phyloP scores from a whole-genome alignment of 2,329 filamentous ascomycete species.

The Xylaria digitata region DNA sequence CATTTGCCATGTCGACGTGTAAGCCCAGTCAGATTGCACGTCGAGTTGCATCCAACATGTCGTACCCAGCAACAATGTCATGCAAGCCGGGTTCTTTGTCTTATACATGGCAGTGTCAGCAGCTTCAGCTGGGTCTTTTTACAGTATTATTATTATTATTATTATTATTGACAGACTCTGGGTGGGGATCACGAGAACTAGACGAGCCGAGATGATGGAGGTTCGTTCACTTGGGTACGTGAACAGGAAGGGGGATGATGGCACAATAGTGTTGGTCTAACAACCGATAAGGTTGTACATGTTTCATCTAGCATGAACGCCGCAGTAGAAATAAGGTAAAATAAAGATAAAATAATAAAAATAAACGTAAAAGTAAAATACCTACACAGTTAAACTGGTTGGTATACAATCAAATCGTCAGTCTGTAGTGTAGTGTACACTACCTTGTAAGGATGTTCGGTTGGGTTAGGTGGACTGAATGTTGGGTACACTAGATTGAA shows the following conservation, averaged over 20 bases:
- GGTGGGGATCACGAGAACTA: not conserved
- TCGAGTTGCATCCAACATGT: constrained; percentile 11
- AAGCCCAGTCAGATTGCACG: constrained; percentile 12
- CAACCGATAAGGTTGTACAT: not conserved
- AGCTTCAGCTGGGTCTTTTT: constrained; percentile 7
- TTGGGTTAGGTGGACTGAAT: no score
- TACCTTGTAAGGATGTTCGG: no score
- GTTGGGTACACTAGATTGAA: not conserved
- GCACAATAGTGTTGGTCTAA: not conserved
- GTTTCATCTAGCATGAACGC: not conserved
- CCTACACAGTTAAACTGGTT: no score
- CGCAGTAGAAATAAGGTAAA: not conserved
- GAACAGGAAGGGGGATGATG: no score
- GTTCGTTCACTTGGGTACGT: not conserved
- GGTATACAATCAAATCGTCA: not conserved
- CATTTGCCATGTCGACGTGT: not conserved
- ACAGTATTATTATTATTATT: no score
- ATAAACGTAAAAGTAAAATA: not conserved
- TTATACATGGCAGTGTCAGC: constrained; percentile 5
- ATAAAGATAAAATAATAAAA: constrained; percentile 1
- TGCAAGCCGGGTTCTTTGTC: constrained; percentile 21
- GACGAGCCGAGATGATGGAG: not conserved
- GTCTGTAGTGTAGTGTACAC: no score
- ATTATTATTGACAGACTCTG: not conserved
- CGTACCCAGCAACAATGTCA: constrained; percentile 19